Conservation (phyloP, 768 basidiomycete species). For the Podaxis sp. region DNA sequence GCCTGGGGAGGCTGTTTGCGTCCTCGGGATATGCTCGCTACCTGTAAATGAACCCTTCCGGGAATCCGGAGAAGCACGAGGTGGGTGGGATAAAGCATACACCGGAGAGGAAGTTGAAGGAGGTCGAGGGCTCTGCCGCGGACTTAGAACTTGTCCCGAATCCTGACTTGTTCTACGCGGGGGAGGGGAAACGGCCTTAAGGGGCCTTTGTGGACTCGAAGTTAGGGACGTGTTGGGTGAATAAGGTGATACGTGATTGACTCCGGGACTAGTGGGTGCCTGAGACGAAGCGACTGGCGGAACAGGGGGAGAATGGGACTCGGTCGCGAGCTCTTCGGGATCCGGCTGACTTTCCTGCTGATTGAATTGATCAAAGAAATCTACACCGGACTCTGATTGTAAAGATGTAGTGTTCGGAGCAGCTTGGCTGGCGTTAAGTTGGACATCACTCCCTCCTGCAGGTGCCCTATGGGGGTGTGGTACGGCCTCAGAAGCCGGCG, state of each 20-base stretch:
- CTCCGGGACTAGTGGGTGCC: neutral
- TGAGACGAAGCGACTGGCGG: neutral
- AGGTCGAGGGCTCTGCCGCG: constrained; percentile 2
- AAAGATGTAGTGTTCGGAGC: neutral
- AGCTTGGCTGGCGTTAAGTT: neutral
- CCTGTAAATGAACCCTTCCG: neutral
- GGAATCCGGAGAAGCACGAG: constrained; percentile 5
- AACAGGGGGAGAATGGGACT: neutral
- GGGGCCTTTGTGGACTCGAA: neutral
- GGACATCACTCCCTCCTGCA: neutral
- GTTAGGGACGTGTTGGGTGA: neutral
- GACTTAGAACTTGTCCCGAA: neutral
- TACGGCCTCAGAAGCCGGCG: neutral
- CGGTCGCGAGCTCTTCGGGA: neutral
- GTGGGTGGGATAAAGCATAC: neutral
- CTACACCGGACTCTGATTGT: neutral
- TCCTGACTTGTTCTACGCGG: neutral
- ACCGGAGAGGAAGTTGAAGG: constrained; percentile 1
- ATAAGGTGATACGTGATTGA: neutral
- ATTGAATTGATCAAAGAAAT: neutral
- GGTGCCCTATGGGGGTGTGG: neutral
- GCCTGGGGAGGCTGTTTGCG: constrained; percentile 6
- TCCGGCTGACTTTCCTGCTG: neutral
- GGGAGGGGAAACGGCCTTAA: neutral
- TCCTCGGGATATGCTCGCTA: constrained; percentile 3